Base-by-base conservation (phyloP, 176 grass and related monocot species). In the Tillandsia leiboldiana region DNA sequence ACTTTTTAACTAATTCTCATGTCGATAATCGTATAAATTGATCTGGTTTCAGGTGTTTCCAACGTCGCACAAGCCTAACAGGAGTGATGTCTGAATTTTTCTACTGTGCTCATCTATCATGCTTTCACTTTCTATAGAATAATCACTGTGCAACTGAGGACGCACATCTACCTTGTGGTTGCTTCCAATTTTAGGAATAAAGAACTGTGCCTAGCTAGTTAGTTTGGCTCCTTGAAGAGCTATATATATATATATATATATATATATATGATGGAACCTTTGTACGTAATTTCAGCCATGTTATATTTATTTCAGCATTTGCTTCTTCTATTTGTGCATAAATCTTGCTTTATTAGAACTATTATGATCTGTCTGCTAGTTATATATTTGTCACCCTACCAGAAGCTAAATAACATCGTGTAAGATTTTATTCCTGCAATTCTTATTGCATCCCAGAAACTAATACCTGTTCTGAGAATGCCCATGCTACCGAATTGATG, bases 51-150 rank as follows among this genome's bases (percentile, higher is more conserved):
- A 96, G 87, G 91, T 77, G 64, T 53, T 70, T 53, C 52, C 58
- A 15, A 70, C 11, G 50, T 91, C 91, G 24, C 85, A 85, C 84
- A 96, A 96, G 23, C 91, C 91, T 23, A 74, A 15, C 29, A 83
- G 87, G 80, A 88, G 87, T 53, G 85, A 96, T 62, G 75, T 72
- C 66, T 90, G 79, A 96, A 11, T 52, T 47, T 58, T 58, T 8
- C 18, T 18, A 1, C 9, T 54, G 13, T 54, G 15, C 0, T n/a
- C 52, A 3, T 54, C 52, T 54, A n/a, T 17, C 11, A 8, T 57
- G 15, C 17, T 57, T 18, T 17, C 17, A 57, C 53, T 57, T 57
- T 0, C 17, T 8, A 8, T 17, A 22, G 1, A 59, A 59, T 20
- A 20, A 58, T 59, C n/a, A 22, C 53, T 20, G 14, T 7, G 15